Conservation (phyloP, 108 stramenopile species). For the Pseudonitzschia pungens region DNA sequence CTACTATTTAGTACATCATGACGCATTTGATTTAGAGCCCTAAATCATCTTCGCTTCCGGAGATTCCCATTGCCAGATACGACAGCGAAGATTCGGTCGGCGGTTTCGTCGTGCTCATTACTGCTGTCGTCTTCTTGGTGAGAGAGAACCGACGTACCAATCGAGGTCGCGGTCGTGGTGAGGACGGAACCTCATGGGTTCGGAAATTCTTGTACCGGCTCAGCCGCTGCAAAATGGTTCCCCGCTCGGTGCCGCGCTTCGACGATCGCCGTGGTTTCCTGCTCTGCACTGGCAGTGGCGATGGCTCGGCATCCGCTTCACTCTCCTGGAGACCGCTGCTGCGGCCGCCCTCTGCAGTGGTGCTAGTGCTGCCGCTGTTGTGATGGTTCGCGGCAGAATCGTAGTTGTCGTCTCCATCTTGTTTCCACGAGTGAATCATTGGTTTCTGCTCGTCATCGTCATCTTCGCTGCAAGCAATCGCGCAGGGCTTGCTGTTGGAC, state of each 20-base stretch:
- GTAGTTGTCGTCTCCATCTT: not conserved
- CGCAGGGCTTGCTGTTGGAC: not conserved
- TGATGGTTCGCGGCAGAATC: not conserved
- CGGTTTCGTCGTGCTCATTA: too few relatives aligned
- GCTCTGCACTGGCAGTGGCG: not conserved
- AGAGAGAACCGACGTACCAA: too few relatives aligned
- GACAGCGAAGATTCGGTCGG: too few relatives aligned
- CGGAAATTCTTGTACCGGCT: not conserved
- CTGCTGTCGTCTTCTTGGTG: too few relatives aligned
- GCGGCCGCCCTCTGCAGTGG: not conserved
- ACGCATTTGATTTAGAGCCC: too few relatives aligned
- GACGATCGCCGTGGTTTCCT: not conserved
- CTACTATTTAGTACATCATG: too few relatives aligned
- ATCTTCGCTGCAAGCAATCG: not conserved
- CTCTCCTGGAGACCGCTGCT: not conserved
- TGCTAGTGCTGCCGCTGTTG: not conserved
- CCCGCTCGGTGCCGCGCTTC: not conserved
- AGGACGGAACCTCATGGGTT: not conserved
- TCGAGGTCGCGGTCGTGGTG: too few relatives aligned
- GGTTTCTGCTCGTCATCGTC: not conserved
- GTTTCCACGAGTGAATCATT: not conserved
- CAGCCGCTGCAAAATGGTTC: not conserved
- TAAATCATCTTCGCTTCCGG: too few relatives aligned
- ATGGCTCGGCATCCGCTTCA: not conserved
- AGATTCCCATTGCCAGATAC: too few relatives aligned